Conservation (phyloP, 805 yeast genomes). For the Wickerhamiella australiensis region DNA sequence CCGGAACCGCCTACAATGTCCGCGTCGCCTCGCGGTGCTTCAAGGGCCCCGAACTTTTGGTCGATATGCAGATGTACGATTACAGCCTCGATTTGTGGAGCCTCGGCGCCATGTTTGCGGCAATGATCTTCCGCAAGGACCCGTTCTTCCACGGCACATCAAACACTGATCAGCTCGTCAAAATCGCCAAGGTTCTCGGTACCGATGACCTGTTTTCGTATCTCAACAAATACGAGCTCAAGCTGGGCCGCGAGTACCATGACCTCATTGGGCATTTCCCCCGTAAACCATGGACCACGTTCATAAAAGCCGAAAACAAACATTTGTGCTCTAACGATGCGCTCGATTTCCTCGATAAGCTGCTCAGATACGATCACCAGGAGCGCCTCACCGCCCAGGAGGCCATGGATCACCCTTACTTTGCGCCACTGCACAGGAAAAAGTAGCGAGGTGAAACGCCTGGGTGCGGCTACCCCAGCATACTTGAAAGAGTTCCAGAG, state of each 20-base stretch:
- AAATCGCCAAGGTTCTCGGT: constrained; percentile 78
- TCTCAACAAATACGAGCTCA: constrained; percentile 54
- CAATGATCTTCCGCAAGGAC: constrained; percentile 76
- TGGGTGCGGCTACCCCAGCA: not conserved
- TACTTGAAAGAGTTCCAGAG: no score
- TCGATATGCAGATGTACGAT: constrained; percentile 73
- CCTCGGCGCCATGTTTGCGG: constrained; percentile 81
- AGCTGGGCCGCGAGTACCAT: constrained; percentile 67
- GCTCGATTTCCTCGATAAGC: constrained; percentile 59
- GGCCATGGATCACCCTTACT: constrained; percentile 68
- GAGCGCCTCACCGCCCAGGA: constrained; percentile 79
- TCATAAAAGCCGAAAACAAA: constrained; percentile 57
- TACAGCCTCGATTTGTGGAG: constrained; percentile 87
- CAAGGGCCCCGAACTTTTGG: constrained; percentile 83
- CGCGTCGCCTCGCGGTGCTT: constrained; percentile 85
- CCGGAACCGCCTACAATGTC: constrained; percentile 79
- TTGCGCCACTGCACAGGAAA: constrained; percentile 30
- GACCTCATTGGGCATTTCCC: constrained; percentile 57
- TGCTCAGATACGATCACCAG: constrained; percentile 75
- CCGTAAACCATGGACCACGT: constrained; percentile 76
- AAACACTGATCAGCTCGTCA: constrained; percentile 82
- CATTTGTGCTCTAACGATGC: constrained; percentile 59
- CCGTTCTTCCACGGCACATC: constrained; percentile 90
- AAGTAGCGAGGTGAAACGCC: not conserved
- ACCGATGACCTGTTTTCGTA: constrained; percentile 62